Evolutionary conservation across 208 protist species (phyloP).

Genomic region (Acanthamoeba castellanii): DNA sequence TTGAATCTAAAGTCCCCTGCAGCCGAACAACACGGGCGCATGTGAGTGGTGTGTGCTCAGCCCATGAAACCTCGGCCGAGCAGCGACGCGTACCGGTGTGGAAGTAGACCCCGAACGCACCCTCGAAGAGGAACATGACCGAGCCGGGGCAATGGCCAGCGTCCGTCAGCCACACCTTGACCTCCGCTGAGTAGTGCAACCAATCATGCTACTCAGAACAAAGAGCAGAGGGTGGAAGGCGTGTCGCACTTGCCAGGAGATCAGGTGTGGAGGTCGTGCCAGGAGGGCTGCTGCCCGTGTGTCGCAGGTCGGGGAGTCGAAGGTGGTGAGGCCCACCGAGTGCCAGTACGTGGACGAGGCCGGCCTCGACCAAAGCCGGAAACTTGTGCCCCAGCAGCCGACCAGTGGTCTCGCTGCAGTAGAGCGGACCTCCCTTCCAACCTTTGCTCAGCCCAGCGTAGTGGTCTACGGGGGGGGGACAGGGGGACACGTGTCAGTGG

Average conservation of each 20-base stretch:
- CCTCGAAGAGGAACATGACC: conserved; percentile 27
- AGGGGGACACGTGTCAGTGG: background rate
- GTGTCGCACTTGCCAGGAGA: background rate
- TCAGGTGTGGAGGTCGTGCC: background rate
- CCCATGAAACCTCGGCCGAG: too few species aligned
- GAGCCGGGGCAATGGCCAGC: background rate
- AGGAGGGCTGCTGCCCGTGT: conserved; percentile 4
- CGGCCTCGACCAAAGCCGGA: background rate
- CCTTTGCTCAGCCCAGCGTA: background rate
- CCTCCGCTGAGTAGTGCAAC: background rate
- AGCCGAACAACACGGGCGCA: background rate
- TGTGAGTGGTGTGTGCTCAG: background rate
- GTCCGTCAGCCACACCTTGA: conserved; percentile 5
- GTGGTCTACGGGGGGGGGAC: background rate
- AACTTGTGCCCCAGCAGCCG: background rate
- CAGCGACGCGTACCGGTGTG: background rate
- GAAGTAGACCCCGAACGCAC: background rate
- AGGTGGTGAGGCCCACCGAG: background rate
- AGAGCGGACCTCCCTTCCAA: conserved; percentile 6
- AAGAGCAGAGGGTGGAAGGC: background rate
- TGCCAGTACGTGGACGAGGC: background rate
- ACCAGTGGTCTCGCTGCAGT: background rate
- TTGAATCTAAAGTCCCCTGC: conserved; percentile 14
- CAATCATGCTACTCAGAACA: background rate
- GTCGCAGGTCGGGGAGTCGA: background rate